Base-by-base conservation (phyloP, 1,284 basidiomycete species). In the Pholiota adiposa region DNA sequence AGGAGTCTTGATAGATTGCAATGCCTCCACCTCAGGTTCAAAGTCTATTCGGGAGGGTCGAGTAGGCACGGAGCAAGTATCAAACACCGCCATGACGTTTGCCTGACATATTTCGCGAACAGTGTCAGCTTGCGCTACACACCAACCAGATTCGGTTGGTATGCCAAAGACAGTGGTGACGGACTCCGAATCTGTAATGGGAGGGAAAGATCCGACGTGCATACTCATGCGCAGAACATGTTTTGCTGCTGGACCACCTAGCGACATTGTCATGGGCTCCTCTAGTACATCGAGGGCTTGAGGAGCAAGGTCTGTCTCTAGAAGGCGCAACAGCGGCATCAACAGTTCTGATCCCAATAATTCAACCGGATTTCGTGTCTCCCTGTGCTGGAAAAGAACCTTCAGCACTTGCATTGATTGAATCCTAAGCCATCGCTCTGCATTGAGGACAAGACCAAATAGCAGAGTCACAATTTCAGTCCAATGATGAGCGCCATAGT, bases 241-340 rank as follows among this genome's bases (percentile, higher is more conserved):
- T 60, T 90, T 90, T 0, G 92, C 91, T 3, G 88, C 82, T 38
- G 87, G 87, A 16, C 92, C 90, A 8, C 75, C 88, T 5, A 76
- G 88, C 0, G 87, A 87, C 69, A 94, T 88, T 21, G 84, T 85
- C 71, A 93, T 86, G 0, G 93, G 94, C 68, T 96, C 91, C 68
- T 97, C 95, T 1, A 98, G 83, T 16, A 97, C 94, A 51, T 97
- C 94, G 46, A 98, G 82, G 0, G 96, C 96, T 63, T 93, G 87
- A 3, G 88, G 75, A 5, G 95, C 90, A 27, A 96, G 83, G 66
- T 96, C 92, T 1, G 92, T 94, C 63, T 92, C 89, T 12, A 97
- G 81, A 25, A 97, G 82, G 25, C 94, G 88, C 33, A 98, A 78
- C 19, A 98, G 79, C 0, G 96, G 96, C 88, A 95, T 95, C 21